phyloP scores from a whole-genome alignment of 495 filamentous ascomycete genomes.

The Trypethelium eluteriae region DNA sequence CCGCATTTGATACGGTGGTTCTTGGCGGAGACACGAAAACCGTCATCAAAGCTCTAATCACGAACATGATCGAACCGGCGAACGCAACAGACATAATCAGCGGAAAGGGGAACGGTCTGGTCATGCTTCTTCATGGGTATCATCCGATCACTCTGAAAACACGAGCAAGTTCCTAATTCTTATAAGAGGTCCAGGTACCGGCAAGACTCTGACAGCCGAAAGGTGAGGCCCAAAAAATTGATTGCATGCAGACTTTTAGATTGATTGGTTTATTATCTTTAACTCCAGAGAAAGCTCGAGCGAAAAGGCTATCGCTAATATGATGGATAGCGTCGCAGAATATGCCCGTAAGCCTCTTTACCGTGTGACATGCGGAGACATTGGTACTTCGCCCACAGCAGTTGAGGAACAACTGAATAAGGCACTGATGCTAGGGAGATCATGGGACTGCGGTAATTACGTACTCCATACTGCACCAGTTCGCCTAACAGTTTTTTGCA shows the following conservation, averaged over 20 bases:
- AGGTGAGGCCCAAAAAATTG: too few species aligned
- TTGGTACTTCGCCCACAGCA: conserved; percentile 7
- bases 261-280: too few species aligned
- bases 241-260: too few species aligned
- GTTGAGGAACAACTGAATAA: conserved; percentile 14
- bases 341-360: conserved; percentile 20
- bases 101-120: neutral
- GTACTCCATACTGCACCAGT: neutral
- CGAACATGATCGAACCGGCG: neutral
- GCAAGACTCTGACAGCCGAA: conserved; percentile 22
- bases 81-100: neutral
- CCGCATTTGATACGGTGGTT: neutral
- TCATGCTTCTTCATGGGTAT: neutral
- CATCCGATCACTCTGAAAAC: too few species aligned
- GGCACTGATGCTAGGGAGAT: neutral
- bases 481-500: conserved; percentile 17
- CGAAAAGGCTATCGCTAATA: too few species aligned
- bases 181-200: neutral
- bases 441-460: neutral
- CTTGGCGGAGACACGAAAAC: neutral
- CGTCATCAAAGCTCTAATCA: neutral
- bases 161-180: too few species aligned
- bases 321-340: conserved; percentile 23
- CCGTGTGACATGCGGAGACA: conserved; percentile 18
- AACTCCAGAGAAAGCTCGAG: too few species aligned